Evolutionary conservation across 176 grass and related monocot genomes (phyloP).

Genomic region (Zizania latifolia): DNA sequence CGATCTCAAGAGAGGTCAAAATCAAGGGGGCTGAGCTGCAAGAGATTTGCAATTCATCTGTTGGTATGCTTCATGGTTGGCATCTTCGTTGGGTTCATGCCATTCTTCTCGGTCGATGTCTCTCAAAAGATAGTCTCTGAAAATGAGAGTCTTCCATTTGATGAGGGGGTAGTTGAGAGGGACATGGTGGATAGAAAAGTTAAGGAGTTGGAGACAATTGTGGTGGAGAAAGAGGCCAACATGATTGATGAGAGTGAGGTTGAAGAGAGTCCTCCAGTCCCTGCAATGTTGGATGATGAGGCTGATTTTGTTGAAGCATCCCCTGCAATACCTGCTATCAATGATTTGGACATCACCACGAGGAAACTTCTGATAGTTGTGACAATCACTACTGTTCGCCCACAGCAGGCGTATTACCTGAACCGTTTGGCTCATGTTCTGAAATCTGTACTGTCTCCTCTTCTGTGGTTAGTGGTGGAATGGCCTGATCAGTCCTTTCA

Average conservation of each 20-base stretch:
- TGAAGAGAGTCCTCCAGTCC: conserved; percentile 39
- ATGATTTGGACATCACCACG: conserved; percentile 22
- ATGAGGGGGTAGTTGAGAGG: conserved; percentile 31
- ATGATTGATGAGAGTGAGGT: conserved; percentile 30
- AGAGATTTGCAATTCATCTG: conserved; percentile 40
- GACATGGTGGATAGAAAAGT: conserved; percentile 32
- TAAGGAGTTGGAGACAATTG: conserved; percentile 38
- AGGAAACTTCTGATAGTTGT: conserved; percentile 88
- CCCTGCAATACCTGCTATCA: background rate
- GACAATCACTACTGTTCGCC: conserved; percentile 76
- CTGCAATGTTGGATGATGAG: conserved; percentile 48
- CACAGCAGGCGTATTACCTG: conserved; percentile 79
- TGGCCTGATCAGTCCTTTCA: conserved; percentile 53
- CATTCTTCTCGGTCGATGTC: conserved; percentile 62
- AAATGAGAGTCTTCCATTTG: conserved; percentile 40
- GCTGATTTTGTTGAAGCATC: conserved; percentile 38
- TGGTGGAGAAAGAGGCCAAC: conserved; percentile 51
- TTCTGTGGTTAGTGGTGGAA: conserved; percentile 93
- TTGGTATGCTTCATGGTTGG: conserved; percentile 64
- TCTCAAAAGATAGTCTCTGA: conserved; percentile 51
- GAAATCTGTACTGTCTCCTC: conserved; percentile 59
- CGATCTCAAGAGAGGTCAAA: conserved; percentile 52
- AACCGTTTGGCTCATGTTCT: conserved; percentile 79
- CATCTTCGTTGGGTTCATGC: conserved; percentile 73
- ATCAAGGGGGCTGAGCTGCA: conserved; percentile 63